Evolutionary conservation across 2,329 filamentous ascomycete species (phyloP).

Genomic region (Metarhizium sp.): DNA sequence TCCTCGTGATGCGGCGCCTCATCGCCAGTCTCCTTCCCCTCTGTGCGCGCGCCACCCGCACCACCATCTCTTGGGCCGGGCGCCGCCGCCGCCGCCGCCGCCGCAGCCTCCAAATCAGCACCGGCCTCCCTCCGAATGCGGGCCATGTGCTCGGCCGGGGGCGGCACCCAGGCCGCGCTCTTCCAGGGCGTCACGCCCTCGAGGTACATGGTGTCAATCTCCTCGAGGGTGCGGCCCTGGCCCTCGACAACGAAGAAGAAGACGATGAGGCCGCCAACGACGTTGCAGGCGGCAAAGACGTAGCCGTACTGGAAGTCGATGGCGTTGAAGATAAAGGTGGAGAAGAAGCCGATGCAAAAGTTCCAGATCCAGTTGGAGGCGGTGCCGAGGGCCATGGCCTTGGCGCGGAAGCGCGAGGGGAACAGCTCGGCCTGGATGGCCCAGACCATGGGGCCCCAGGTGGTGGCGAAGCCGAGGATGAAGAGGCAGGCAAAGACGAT

Average conservation of each 20-base stretch:
- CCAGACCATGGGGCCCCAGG: constrained; percentile 59
- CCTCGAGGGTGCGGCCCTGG: constrained; percentile 64
- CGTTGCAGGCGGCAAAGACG: constrained; percentile 64
- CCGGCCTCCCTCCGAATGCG: constrained; percentile 32
- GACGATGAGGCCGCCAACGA: constrained; percentile 54
- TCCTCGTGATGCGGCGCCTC: background rate
- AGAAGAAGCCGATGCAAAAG: constrained; percentile 69
- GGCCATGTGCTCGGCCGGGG: constrained; percentile 33
- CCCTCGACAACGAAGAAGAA: constrained; percentile 73
- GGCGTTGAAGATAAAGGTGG: constrained; percentile 63
- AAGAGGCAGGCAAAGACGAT: constrained; percentile 56
- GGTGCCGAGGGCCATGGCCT: constrained; percentile 51
- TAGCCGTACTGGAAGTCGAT: constrained; percentile 70
- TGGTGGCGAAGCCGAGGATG: constrained; percentile 56
- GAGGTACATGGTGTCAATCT: constrained; percentile 73
- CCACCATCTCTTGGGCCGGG: background rate
- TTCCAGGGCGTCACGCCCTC: constrained; percentile 54
- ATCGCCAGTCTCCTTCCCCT: background rate
- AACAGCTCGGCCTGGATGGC: constrained; percentile 57
- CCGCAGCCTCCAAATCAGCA: constrained; percentile 23
- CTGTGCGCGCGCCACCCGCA: background rate
- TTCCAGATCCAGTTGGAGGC: constrained; percentile 63
- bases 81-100: background rate
- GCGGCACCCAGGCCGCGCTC: constrained; percentile 44
- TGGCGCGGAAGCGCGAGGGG: constrained; percentile 50